Conservation (phyloP, 2,329 filamentous ascomycete species). For the Berkeleyomyces rouxiae region DNA sequence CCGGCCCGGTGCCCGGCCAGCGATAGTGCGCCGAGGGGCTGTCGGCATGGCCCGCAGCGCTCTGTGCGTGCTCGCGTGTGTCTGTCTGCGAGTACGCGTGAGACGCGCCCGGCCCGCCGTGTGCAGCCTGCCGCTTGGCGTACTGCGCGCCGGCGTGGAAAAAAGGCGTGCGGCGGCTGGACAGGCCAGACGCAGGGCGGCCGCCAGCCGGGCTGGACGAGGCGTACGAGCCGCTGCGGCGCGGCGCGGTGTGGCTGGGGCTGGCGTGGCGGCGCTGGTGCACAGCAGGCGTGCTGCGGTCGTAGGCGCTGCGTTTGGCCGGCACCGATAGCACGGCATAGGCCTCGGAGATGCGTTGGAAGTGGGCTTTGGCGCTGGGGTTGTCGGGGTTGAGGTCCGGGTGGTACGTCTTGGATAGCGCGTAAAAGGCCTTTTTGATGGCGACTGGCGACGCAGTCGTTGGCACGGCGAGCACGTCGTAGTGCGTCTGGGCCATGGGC, state of each 20-base stretch:
- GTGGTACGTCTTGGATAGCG: conserved; percentile 79
- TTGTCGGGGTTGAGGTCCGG: conserved; percentile 77
- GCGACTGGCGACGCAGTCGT: conserved; percentile 53
- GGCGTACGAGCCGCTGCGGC: conserved; percentile 32
- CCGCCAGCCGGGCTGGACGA: conserved; percentile 49
- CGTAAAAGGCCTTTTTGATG: conserved; percentile 90
- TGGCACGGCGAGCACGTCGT: conserved; percentile 62
- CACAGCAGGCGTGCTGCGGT: conserved; percentile 35
- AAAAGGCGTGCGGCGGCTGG: conserved; percentile 57
- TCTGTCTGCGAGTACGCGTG: too few relatives aligned
- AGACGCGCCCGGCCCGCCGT: conserved; percentile 18
- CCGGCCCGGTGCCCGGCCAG: conserved; percentile 37
- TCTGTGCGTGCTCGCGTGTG: too few relatives aligned
- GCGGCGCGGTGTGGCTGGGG: conserved; percentile 14
- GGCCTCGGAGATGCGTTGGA: conserved; percentile 70
- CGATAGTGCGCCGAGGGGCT: too few relatives aligned
- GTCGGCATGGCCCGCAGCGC: neutral
- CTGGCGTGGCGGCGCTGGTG: conserved; percentile 20
- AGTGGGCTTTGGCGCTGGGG: conserved; percentile 54
- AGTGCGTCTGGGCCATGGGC: conserved; percentile 40
- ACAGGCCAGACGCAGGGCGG: conserved; percentile 66
- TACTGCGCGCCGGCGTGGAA: conserved; percentile 51
- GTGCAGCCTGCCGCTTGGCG: conserved; percentile 39
- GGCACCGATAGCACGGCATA: conserved; percentile 61
- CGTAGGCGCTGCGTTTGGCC: conserved; percentile 63